Evolutionary conservation across 345 rosid species (phyloP).

Genomic region (Gossypium thurberi): DNA sequence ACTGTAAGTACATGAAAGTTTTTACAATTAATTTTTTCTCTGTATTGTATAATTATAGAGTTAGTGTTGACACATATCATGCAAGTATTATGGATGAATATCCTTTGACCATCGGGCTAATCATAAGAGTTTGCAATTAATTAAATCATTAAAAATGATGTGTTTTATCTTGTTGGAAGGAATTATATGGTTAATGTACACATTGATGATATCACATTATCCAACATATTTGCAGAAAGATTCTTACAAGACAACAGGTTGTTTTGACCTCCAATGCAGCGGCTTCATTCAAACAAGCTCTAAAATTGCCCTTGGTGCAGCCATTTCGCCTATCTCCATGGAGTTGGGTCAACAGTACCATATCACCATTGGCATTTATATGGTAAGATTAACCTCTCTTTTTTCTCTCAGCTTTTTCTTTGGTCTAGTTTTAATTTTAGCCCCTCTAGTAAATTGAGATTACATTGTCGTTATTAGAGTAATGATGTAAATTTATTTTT

Average conservation of each 20-base stretch:
- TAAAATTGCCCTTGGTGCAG: conserved; percentile 25
- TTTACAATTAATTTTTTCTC: neutral
- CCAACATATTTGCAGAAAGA: neutral
- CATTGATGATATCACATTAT: too few relatives aligned
- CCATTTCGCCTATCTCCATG: conserved; percentile 15
- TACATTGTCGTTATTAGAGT: too few relatives aligned
- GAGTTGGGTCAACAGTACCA: conserved; percentile 14
- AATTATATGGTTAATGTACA: too few relatives aligned
- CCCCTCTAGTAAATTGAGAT: too few relatives aligned
- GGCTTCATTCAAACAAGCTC: conserved; percentile 45
- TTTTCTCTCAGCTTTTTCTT: neutral
- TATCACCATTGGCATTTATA: conserved; percentile 10
- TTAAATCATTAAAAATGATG: neutral
- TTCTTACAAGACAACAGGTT: neutral
- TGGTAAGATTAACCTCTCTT: conserved; percentile 17
- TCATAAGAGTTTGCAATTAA: neutral
- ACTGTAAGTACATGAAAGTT: neutral
- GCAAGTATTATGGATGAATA: too few relatives aligned
- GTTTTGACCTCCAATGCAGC: conserved; percentile 22
- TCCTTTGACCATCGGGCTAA: too few relatives aligned
- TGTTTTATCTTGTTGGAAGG: neutral
- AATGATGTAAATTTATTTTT: too few relatives aligned
- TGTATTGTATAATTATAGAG: too few relatives aligned
- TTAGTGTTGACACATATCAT: too few relatives aligned
- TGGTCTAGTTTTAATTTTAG: too few relatives aligned